phyloP scores from a whole-genome alignment of 1,284 basidiomycete genomes.

The Heterobasidion parviporum region DNA sequence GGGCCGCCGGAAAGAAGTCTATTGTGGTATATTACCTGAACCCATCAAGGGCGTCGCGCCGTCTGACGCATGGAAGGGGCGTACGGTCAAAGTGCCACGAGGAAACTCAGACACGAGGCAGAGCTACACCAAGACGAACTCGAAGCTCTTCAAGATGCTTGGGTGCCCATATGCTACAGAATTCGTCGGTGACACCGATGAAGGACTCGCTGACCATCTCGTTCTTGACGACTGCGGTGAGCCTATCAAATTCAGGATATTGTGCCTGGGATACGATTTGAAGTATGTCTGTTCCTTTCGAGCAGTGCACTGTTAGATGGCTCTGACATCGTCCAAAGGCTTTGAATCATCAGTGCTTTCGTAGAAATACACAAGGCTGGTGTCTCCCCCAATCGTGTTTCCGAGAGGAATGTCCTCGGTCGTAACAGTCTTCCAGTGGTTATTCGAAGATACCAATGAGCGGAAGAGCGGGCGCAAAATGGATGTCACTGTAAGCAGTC shows the following conservation, averaged over 20 bases:
- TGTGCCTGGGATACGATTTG: not conserved
- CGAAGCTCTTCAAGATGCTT: not conserved
- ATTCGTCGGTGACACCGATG: not conserved
- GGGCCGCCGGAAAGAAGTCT: not conserved
- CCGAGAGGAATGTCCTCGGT: not conserved
- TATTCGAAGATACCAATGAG: not conserved
- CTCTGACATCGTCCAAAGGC: not conserved
- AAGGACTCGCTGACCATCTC: not conserved
- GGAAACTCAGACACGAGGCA: not conserved
- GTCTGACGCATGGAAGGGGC: not conserved
- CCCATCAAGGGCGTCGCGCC: not conserved
- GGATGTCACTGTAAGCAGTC: not conserved
- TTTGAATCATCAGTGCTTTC: not conserved
- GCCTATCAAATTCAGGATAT: not conserved
- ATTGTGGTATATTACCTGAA: not conserved
- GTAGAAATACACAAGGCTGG: not conserved
- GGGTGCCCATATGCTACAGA: not conserved
- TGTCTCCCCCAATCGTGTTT: not conserved
- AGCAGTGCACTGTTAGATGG: not conserved
- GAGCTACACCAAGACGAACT: not conserved
- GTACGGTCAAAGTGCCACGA: not conserved
- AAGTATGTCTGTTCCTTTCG: not conserved
- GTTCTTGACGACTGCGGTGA: not conserved
- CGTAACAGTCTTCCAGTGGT: not conserved
- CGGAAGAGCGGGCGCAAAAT: not conserved